Evolutionary conservation across 2,329 filamentous ascomycete genomes (phyloP).

Genomic region (Ophiostoma sp.): DNA sequence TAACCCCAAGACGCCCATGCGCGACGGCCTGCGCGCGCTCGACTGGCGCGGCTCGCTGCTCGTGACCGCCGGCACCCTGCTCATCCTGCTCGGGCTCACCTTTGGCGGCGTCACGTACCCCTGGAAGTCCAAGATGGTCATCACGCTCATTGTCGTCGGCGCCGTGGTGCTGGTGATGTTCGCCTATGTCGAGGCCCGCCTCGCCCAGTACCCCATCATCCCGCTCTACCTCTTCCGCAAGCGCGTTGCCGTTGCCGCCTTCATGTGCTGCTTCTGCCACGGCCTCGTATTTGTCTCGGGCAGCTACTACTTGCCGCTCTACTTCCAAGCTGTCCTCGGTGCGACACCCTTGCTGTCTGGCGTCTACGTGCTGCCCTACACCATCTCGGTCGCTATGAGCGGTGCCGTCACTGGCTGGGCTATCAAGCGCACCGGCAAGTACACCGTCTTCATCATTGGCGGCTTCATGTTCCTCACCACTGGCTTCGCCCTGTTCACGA

Average conservation of each 20-base stretch:
- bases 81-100: constrained; percentile 81
- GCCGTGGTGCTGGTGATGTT: constrained; percentile 59
- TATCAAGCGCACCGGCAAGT: constrained; percentile 53
- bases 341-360: constrained; percentile 65
- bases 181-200: constrained; percentile 63
- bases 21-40: constrained; percentile 57
- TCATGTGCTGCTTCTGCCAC: constrained; percentile 65
- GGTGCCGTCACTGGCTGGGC: constrained; percentile 40
- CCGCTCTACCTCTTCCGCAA: constrained; percentile 65
- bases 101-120: constrained; percentile 72
- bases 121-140: constrained; percentile 68
- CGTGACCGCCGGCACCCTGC: constrained; percentile 72
- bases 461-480: constrained; percentile 52
- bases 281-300: constrained; percentile 71
- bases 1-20: constrained; percentile 59
- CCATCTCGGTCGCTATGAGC: constrained; percentile 47
- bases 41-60: constrained; percentile 52
- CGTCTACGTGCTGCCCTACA: constrained; percentile 67
- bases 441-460: constrained; percentile 49
- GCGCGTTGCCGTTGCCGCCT: constrained; percentile 59
- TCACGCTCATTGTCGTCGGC: constrained; percentile 74
- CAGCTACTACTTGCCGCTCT: constrained; percentile 76
- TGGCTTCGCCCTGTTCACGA: constrained; percentile 53
- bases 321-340: constrained; percentile 72
- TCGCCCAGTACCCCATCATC: constrained; percentile 73